Conservation (phyloP, 2,329 filamentous ascomycete species). For the Reticulascus tulasneorum region DNA sequence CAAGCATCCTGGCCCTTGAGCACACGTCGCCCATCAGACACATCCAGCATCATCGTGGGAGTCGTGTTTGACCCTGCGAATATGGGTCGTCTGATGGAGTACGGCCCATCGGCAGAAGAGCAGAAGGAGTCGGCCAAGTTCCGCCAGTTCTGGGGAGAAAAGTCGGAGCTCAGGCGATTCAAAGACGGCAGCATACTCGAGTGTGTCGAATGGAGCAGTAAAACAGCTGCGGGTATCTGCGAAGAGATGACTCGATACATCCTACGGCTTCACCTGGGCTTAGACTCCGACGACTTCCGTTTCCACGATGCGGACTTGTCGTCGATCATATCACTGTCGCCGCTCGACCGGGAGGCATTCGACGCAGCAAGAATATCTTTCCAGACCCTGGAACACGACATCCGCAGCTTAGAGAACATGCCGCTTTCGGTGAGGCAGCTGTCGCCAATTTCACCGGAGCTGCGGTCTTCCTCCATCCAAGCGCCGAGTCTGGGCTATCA, state of each 20-base stretch:
- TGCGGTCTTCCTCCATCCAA: conserved; percentile 68
- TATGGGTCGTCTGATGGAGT: conserved; percentile 74
- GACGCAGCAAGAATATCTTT: conserved; percentile 67
- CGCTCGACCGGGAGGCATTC: conserved; percentile 56
- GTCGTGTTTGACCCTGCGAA: conserved; percentile 71
- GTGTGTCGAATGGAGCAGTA: conserved; percentile 78
- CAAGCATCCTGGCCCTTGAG: conserved; percentile 43
- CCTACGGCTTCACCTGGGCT: conserved; percentile 64
- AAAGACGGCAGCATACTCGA: conserved; percentile 93
- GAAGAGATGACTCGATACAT: conserved; percentile 76
- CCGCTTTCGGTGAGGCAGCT: conserved; percentile 85
- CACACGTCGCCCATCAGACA: not conserved
- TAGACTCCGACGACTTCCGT: conserved; percentile 49
- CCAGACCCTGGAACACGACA: conserved; percentile 67
- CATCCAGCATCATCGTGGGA: conserved; percentile 53
- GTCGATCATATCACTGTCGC: conserved; percentile 41
- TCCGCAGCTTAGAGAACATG: conserved; percentile 75
- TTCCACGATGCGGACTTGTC: conserved; percentile 49
- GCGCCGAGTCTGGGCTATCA: conserved; percentile 44
- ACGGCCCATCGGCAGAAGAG: conserved; percentile 81
- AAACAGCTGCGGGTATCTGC: conserved; percentile 61
- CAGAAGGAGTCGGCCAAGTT: conserved; percentile 79
- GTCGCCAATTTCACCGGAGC: conserved; percentile 64
- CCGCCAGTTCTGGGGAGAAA: conserved; percentile 90
- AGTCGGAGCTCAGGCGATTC: conserved; percentile 88